Base-by-base conservation (phyloP, 495 filamentous ascomycete species). In the Aspergillus sclerotioniger region DNA sequence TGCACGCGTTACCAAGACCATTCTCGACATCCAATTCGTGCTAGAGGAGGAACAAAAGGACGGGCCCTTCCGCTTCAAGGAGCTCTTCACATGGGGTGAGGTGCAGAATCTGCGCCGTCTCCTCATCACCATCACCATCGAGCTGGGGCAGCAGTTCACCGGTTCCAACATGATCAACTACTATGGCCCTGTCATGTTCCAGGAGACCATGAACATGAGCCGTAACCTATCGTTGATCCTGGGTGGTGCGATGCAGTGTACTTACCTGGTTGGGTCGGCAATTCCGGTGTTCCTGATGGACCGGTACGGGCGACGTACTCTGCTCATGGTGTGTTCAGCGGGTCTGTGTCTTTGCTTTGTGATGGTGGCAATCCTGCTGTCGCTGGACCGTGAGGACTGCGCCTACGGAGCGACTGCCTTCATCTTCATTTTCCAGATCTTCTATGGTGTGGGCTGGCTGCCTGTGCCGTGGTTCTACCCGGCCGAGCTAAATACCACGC, bases 391-490 rank as follows among this genome's bases (percentile, higher is more conserved):
- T 6, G 59, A 41, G 8, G 44, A 62, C 28, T 61, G 59, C 9
- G 72, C 72, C 3, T 73, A 75, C 56, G 73, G 68, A 0, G 76
- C 77, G 2, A 71, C 75, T 6, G 69, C 67, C 6, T 71, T 69
- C 35, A 61, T 78, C 31, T 76, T 77, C 54, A 51, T 73, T 7
- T 78, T 76, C 62, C 71, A 80, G 50, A 62, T 77, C 19, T 76
- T 74, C 59, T 68, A 77, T 19, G 68, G 67, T 0, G 65, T 77
- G 35, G 71, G 73, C 9, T 63, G 53, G 62, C 55, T 56, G 3
- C 43, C 58, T 7, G 56, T 60, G 43, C 81, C 80, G 53, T 90
- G 87, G 87, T 84, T 88, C 51, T 91, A 92, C 64, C 86, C 87
- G 9, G 77, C 87, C 8, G 85, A 91, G 68, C 76, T 92, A 64